Evolutionary conservation across 169 alveolate species (phyloP), one percentile per base, ranked within the genome.

Genomic region (Perkinsus marinus): DNA sequence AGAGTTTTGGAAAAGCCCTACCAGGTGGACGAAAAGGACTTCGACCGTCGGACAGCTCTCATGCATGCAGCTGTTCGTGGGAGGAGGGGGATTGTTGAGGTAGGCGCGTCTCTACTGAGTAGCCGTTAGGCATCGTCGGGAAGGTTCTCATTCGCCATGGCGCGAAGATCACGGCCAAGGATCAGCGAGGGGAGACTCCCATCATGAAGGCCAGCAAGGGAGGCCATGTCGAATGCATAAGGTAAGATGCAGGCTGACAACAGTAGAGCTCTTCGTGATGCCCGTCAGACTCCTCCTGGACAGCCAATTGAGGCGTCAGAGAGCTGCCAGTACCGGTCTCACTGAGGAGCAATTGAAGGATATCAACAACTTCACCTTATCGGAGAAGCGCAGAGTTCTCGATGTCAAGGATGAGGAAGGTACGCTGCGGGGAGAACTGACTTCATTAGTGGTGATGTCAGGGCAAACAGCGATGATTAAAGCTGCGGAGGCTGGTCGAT

Each of bases 381-480:
- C 91, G 30, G 91, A 89, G 91, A 89, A 41, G 91, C 91, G 68
- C 9, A 7, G 91, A 2, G 6, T 89, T 2, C 91, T 89, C 36
- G 91, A 89, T 41, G 91, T 41, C 16, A 89, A 89, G 91, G 68
- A 89, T 17, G 91, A 89, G 26, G 91, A 89, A 89, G 91, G 91
- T 89, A 89, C 68, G 7, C 79, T 16, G 37, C 79, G 5, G 22
- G 5, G 26, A 0, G 30, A 13, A 26, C 26, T 13, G 26, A 26
- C 79, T 16, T 13, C 79, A 2, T 26, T 13, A 6, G 79, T 13
- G 7, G 26, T 57, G 36, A 19, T 16, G 7, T 57, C 22, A 57
- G 79, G 79, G 7, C 79, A 39, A 89, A 89, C 91, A 0, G 46
- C 47, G 36, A 2, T 89, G 36, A 89, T 89, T n/a, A 89, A 89